Base-by-base conservation (phyloP, 1,139 yeast species). In the Candida mesenterica region DNA sequence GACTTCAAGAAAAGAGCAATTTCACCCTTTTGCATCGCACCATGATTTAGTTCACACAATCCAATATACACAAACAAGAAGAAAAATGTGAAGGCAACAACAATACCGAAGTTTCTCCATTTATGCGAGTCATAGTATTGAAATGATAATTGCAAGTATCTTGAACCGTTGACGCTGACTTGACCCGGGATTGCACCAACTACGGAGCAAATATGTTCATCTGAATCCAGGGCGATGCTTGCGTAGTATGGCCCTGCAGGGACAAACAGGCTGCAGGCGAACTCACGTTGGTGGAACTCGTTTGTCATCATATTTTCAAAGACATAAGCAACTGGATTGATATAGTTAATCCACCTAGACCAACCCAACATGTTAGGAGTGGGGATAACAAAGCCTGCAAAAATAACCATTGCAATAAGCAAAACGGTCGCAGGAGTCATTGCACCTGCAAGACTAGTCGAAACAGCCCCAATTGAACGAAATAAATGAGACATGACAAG, bases 31-130 rank as follows among this genome's bases (percentile, higher is more conserved):
- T 86, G 89, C 63, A 79, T 76, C 15, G 86, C 78, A 56, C 89
- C 87, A 50, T 80, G 82, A 52, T 82, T 82, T 42, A 62, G 61
- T 61, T 83, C 90, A 41, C 81, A 76, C 43, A 79, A 70, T 6
- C 66, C 30, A 49, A 87, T 58, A 51, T 83, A 82, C 12, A 77
- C 65, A 30, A 49, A 49, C 37, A 82, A 61, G 59, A 83, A 81
- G 56, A 80, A 71, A 17, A 78, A 33, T 19, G 65, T 59, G 52
- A 73, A 84, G 1, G 69, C 86, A 41, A 80, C 38, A 28, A 73
- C 61, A 46, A 88, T 81, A 54, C 95, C 96, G 46, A 79, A 76
- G 53, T 88, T 82, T 65, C 96, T 79, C 96, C 96, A 88, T 52
- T 77, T 75, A 57, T 88, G 89, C 6, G 62, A 41, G 46, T 74